These are phyloP conservation scores for Williopsis jadinii DNA, from an alignment of 1,139 yeast genomes.

Conservation along the genomic window DNA sequence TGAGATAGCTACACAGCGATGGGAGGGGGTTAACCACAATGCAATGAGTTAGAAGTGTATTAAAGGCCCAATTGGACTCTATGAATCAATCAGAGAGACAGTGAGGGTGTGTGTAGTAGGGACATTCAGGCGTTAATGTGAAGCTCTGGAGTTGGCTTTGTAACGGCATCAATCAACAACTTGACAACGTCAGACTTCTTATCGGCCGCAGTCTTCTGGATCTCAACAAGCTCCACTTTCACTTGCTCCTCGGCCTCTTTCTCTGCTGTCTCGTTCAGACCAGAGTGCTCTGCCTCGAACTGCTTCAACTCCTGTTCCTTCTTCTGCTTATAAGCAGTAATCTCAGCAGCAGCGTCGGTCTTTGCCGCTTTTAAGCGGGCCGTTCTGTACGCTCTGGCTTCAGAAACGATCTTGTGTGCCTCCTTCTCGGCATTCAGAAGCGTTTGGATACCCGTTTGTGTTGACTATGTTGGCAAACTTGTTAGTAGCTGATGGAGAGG, in stretches of 20 bases:
- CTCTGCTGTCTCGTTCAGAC: conserved; percentile 60
- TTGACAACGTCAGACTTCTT: conserved; percentile 67
- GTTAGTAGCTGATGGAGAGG: too few species aligned
- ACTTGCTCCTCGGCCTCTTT: conserved; percentile 63
- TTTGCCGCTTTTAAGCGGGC: conserved; percentile 90
- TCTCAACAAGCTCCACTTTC: conserved; percentile 50
- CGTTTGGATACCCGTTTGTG: conserved; percentile 20
- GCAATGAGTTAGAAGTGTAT: too few species aligned
- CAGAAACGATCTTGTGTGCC: conserved; percentile 90
- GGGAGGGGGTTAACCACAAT: too few species aligned
- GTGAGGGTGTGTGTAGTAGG: background rate
- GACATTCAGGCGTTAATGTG: conserved; percentile 63
- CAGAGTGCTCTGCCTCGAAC: conserved; percentile 63
- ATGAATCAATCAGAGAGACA: too few species aligned
- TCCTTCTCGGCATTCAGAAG: conserved; percentile 73
- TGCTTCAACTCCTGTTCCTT: conserved; percentile 78
- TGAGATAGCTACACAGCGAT: too few species aligned
- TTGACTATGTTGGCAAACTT: conserved; percentile 7
- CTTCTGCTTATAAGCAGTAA: conserved; percentile 75
- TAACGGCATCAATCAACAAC: conserved; percentile 73
- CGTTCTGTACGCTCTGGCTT: conserved; percentile 84
- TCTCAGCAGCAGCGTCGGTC: conserved; percentile 85
- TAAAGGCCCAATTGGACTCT: too few species aligned
- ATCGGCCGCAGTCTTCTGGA: conserved; percentile 53
- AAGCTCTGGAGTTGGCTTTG: conserved; percentile 70